Base-by-base conservation (phyloP, 1,284 basidiomycete genomes). In the Ceratobasidium sp. region DNA sequence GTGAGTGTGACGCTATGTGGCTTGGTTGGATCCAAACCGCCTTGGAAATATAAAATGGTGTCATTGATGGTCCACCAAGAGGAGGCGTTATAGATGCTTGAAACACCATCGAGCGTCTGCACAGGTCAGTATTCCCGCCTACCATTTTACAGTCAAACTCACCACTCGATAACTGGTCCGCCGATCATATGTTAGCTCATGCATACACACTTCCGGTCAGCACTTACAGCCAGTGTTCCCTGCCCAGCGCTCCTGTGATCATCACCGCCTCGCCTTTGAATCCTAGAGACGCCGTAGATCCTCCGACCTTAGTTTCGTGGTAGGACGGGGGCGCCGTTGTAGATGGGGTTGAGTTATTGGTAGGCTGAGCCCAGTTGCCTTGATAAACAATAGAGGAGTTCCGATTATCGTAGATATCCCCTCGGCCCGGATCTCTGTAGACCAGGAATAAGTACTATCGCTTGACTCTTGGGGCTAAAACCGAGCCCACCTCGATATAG, bases 251-350 rank as follows among this genome's bases (percentile, higher is more conserved):
- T 27, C 49, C 64, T 8, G 3, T 41, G 11, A 66, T 54, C 51
- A 66, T 22, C 5, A 66, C 49, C 11, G 31, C 48, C 31, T 66
- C 48, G 24, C 64, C 64, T n/a, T 54, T 34, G 14, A 66, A 66
- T 22, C 37, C 49, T 24, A 66, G 49, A 1, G 49, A 53, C 8
- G 51, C 64, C n/a, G n/a, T 37, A 19, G 64, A 53, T 2, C 48
- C 51, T 24, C 19, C 16, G 34, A 39, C 64, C 37, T 66, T 39
- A n/a, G 64, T 66, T 39, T 66, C 27, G 11, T 24, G 64, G 24
- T 54, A 54, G 16, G 64, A 48, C 9, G 64, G 34, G 1, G 51
- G 51, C 8, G 64, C 34, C 14, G 64, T 6, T 14, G 64, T 39
- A 11, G 64, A 66, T 11, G 64, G 49, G 3, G 53, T 54, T 4